Evolutionary conservation across 371 early-diverging fungal species (phyloP).

Genomic region (Mucor plumbeus): DNA sequence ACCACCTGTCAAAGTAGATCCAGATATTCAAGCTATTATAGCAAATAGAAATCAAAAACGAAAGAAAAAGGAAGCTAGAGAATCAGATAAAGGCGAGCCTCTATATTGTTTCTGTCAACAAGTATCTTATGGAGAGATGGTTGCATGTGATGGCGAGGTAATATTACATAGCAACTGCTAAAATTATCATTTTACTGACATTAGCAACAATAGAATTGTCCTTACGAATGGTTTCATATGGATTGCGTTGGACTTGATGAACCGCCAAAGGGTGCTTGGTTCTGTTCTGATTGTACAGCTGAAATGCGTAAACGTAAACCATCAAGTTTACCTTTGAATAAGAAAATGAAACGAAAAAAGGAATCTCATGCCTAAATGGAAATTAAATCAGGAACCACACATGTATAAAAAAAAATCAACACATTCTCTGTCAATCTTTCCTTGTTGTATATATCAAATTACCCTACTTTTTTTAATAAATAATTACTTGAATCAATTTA

Average conservation of each 20-base stretch:
- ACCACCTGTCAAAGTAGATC: slow-evolving; percentile 11
- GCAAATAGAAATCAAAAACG: slow-evolving; percentile 37
- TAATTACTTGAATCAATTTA: neutral
- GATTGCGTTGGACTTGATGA: slow-evolving; percentile 87
- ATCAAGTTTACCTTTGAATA: slow-evolving; percentile 1
- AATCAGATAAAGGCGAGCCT: slow-evolving; percentile 72
- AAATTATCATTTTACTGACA: neutral
- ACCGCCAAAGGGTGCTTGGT: slow-evolving; percentile 92
- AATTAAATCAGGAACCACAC: neutral
- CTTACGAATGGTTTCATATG: slow-evolving; percentile 94
- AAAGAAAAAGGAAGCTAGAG: slow-evolving; percentile 43
- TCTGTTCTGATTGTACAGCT: slow-evolving; percentile 76
- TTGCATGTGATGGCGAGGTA: slow-evolving; percentile 94
- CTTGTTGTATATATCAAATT: neutral
- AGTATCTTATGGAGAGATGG: slow-evolving; percentile 98
- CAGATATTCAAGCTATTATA: slow-evolving; percentile 25
- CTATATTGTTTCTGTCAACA: slow-evolving; percentile 93
- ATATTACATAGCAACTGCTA: slow-evolving; percentile 10
- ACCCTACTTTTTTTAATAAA: neutral
- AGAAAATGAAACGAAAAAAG: slow-evolving; percentile 25
- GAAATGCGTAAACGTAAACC: slow-evolving; percentile 52
- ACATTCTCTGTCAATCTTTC: neutral
- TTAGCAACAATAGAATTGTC: slow-evolving; percentile 51
- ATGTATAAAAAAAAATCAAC: neutral
- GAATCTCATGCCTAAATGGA: slow-evolving; percentile 18